phyloP scores from a whole-genome alignment of 2,329 filamentous ascomycete species.

The Curvularia sp. region DNA sequence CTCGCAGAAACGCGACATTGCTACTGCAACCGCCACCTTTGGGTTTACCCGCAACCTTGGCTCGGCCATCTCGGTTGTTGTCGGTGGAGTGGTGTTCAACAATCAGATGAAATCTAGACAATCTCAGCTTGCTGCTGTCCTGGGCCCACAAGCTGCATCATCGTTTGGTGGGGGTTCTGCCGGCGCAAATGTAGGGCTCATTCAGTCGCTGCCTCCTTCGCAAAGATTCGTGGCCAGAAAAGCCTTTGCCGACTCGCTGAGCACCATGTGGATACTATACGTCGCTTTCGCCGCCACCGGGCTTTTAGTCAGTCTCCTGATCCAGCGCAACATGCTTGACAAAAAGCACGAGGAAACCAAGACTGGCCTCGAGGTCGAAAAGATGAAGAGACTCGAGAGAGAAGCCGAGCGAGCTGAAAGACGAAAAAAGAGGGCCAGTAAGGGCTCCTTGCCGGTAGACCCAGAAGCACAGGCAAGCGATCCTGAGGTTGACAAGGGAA shows the following conservation, averaged over 20 bases:
- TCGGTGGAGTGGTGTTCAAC: conserved; percentile 81
- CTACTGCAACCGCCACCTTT: conserved; percentile 71
- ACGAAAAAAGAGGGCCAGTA: conserved; percentile 36
- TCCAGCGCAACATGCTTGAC: conserved; percentile 52
- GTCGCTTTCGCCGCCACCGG: conserved; percentile 51
- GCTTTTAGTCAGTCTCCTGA: conserved; percentile 50
- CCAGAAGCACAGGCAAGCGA: conserved; percentile 19
- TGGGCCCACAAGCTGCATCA: conserved; percentile 60
- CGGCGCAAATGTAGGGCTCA: conserved; percentile 65
- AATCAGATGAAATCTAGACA: conserved; percentile 71
- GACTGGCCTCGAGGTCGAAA: conserved; percentile 55
- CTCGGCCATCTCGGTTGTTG: conserved; percentile 71
- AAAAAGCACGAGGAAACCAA: conserved; percentile 57
- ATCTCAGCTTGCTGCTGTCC: conserved; percentile 55
- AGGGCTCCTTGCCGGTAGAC: conserved; percentile 27
- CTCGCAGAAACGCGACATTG: conserved; percentile 63
- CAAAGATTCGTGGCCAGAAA: conserved; percentile 53
- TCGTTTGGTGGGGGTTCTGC: conserved; percentile 66
- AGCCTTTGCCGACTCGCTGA: conserved; percentile 54
- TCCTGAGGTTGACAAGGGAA: conserved; percentile 3
- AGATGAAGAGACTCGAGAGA: conserved; percentile 48
- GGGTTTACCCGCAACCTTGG: conserved; percentile 73
- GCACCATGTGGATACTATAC: conserved; percentile 60
- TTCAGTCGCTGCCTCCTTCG: conserved; percentile 59
- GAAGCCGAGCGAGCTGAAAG: conserved; percentile 42